A percentile compares a stretch with the other conserved stretches of the same genome.
Evolutionary conservation across 495 filamentous ascomycete species (phyloP).

Genomic region (Physcia stellaris): DNA sequence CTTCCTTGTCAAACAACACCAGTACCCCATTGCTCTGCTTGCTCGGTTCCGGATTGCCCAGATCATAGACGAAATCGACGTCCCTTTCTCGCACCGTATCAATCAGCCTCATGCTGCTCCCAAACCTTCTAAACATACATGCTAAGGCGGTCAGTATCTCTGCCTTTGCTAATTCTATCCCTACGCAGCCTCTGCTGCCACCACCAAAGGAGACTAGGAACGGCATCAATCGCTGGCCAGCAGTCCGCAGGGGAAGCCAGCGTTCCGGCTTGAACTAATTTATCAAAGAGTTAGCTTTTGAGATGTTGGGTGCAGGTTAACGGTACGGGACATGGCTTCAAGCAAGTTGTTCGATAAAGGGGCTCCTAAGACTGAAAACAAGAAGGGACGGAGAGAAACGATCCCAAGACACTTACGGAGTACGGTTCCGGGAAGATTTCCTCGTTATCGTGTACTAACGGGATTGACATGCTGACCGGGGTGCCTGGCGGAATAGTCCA

Average conservation of each 20-base stretch:
- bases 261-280: slow-evolving; percentile 30
- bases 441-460: slow-evolving; percentile 16
- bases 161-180: slow-evolving; percentile 29
- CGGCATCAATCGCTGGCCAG: slow-evolving; percentile 8
- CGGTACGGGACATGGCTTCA: too few species aligned
- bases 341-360: too few species aligned
- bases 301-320: too few species aligned
- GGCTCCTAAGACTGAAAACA: too few species aligned
- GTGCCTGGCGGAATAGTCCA: slow-evolving; percentile 23
- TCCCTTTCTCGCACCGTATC: slow-evolving; percentile 13
- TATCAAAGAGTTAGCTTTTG: too few species aligned
- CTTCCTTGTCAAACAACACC: slow-evolving; percentile 5
- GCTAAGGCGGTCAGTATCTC: slow-evolving; percentile 33
- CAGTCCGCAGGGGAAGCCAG: slow-evolving; percentile 21
- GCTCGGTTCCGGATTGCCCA: neutral
- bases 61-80: slow-evolving; percentile 7
- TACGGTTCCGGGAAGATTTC: slow-evolving; percentile 14
- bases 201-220: slow-evolving; percentile 21
- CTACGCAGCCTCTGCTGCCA: slow-evolving; percentile 23
- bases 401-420: too few species aligned
- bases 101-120: slow-evolving; percentile 17
- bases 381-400: too few species aligned
- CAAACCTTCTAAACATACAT: slow-evolving; percentile 29
- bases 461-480: slow-evolving; percentile 21
- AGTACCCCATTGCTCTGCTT: slow-evolving; percentile 9